These are phyloP conservation scores for Epithemia pelagica DNA, from an alignment of 108 stramenopile genomes.

Conservation along the genomic window DNA sequence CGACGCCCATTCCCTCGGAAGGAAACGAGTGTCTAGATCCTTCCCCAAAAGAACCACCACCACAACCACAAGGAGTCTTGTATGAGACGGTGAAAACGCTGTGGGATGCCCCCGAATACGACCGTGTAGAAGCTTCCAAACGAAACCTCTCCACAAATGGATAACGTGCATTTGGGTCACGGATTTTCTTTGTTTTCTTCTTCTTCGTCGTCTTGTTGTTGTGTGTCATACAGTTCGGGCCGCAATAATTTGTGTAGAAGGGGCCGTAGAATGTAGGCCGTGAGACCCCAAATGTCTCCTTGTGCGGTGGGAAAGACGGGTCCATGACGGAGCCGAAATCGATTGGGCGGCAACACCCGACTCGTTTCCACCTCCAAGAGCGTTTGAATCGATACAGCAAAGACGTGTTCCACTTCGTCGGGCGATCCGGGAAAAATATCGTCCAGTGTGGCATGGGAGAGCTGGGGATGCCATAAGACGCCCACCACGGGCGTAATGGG, in stretches of 20 bases:
- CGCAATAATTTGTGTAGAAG: conserved; percentile 58
- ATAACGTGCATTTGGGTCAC: too few species aligned
- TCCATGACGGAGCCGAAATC: conserved; percentile 14
- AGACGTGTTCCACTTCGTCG: conserved; percentile 68
- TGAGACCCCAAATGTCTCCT: conserved; percentile 75
- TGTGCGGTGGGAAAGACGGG: conserved; percentile 54
- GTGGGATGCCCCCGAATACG: too few species aligned
- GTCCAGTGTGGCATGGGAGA: conserved; percentile 7
- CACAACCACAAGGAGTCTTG: too few species aligned
- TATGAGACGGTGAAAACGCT: too few species aligned
- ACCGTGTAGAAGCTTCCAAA: too few species aligned
- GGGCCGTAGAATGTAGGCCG: conserved; percentile 58
- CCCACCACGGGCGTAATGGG: conserved; percentile 72
- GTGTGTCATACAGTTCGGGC: too few species aligned
- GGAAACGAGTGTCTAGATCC: neutral
- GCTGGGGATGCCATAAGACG: conserved; percentile 20
- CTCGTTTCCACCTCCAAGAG: conserved; percentile 43
- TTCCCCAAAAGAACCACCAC: too few species aligned
- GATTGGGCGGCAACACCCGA: conserved; percentile 21
- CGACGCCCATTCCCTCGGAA: conserved; percentile 20
- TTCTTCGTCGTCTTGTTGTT: too few species aligned
- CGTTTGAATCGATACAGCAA: conserved; percentile 41
- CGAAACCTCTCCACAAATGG: too few species aligned
- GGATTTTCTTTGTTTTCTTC: too few species aligned
- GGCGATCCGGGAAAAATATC: conserved; percentile 52